Conservation (phyloP, 176 grass and related monocot species). For the Carex littledalei region DNA sequence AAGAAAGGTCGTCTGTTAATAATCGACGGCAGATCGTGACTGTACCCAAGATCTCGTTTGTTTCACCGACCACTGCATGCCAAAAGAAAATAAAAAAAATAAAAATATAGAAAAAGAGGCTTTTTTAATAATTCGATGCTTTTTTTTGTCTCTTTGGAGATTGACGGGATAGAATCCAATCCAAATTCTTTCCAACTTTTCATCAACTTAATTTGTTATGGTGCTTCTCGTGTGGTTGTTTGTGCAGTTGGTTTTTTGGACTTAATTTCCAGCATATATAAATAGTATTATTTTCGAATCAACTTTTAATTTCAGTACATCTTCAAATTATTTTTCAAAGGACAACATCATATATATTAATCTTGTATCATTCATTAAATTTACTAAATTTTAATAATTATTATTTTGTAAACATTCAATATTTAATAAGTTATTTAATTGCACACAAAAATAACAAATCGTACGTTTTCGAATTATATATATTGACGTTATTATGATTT, state of each 20-base stretch:
- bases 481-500: too few relatives aligned
- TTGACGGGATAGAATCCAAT: not conserved
- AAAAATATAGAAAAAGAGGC: not conserved
- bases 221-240: not conserved
- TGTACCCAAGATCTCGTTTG: constrained; percentile 17
- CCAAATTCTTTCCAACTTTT: not conserved
- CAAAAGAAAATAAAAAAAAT: not conserved
- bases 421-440: too few relatives aligned
- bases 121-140: not conserved
- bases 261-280: not conserved
- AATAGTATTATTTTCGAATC: too few relatives aligned
- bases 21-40: constrained; percentile 9
- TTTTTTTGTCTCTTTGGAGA: not conserved
- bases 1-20: not conserved
- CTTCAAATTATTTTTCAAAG: too few relatives aligned
- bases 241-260: not conserved
- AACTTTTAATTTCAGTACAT: too few relatives aligned
- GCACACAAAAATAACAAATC: too few relatives aligned
- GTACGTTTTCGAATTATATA: too few relatives aligned
- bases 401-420: too few relatives aligned
- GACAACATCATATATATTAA: too few relatives aligned
- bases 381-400: too few relatives aligned
- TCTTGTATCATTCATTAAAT: too few relatives aligned
- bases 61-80: too few relatives aligned
- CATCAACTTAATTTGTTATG: not conserved